Evolutionary conservation across 495 filamentous ascomycete species (phyloP).

Genomic region (Penicillium argentinense): DNA sequence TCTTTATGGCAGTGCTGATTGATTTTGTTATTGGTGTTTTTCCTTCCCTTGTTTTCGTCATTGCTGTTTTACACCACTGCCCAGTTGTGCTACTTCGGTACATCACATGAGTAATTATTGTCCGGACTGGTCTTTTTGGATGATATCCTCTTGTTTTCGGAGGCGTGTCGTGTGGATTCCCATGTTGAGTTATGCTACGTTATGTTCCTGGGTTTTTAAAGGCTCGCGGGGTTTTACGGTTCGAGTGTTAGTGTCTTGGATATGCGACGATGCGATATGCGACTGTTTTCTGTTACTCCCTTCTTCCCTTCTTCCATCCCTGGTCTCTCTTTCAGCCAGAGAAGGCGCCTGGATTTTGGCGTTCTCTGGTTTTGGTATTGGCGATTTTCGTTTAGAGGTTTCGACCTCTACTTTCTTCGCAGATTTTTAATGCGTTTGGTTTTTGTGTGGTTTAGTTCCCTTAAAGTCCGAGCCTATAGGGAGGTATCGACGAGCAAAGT

Average conservation of each 20-base stretch:
- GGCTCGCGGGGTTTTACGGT: constrained; percentile 12
- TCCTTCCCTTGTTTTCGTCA: background rate
- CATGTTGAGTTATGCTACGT: constrained; percentile 5
- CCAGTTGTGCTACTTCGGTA: background rate
- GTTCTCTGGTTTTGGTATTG: constrained; percentile 10
- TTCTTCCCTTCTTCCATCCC: constrained; percentile 12
- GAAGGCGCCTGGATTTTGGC: constrained; percentile 24
- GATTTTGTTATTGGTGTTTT: background rate
- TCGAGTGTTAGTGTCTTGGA: constrained; percentile 16
- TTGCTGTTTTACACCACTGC: too few species aligned
- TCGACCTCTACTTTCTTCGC: background rate
- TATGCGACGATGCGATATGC: constrained; percentile 28
- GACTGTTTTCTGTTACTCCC: constrained; percentile 10
- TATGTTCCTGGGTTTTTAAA: constrained; percentile 6
- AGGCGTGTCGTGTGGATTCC: constrained; percentile 5
- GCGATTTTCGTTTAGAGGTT: constrained; percentile 8
- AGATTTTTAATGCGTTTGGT: constrained; percentile 16
- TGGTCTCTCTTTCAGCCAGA: constrained; percentile 27
- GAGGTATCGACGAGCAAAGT: constrained; percentile 7
- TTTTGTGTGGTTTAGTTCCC: constrained; percentile 8
- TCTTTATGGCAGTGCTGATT: constrained; percentile 1
- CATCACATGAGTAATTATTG: too few species aligned
- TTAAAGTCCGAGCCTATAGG: too few species aligned
- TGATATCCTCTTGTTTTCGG: constrained; percentile 28
- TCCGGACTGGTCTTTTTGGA: constrained; percentile 6